Evolutionary conservation across 2,329 filamentous ascomycete genomes (phyloP).

Genomic region (Cladobotryum protrusum): DNA sequence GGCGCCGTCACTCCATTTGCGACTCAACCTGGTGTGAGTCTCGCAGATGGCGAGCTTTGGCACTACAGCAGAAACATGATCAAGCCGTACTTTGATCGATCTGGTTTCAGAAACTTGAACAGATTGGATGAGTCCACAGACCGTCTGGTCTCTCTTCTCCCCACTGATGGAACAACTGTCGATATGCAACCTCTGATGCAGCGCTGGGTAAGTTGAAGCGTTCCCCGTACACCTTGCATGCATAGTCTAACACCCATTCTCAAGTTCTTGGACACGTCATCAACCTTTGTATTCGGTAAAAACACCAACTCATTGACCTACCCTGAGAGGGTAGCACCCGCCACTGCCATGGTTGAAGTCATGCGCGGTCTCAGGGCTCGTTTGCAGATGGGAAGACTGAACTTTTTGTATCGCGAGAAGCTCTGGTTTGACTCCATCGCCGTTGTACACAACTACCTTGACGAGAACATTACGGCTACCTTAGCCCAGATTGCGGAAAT

Average conservation of each 20-base stretch:
- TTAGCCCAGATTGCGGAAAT: background rate
- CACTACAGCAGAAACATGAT: background rate
- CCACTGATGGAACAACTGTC: background rate
- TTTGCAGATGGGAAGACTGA: background rate
- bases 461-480: background rate
- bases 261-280: background rate
- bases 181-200: constrained; percentile 1
- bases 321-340: background rate
- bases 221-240: background rate
- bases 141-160: background rate
- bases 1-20: background rate
- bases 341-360: background rate
- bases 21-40: background rate
- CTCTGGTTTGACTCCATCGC: background rate
- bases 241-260: background rate
- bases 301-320: background rate
- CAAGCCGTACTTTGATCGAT: constrained; percentile 1
- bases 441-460: constrained; percentile 1
- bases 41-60: constrained; percentile 1
- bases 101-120: background rate
- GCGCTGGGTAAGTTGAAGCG: background rate
- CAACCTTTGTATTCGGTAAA: background rate
- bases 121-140: background rate
- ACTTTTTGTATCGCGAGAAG: background rate
- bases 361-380: background rate